phyloP scores from a whole-genome alignment of 2,329 filamentous ascomycete species.

The Cladosporium sp. region DNA sequence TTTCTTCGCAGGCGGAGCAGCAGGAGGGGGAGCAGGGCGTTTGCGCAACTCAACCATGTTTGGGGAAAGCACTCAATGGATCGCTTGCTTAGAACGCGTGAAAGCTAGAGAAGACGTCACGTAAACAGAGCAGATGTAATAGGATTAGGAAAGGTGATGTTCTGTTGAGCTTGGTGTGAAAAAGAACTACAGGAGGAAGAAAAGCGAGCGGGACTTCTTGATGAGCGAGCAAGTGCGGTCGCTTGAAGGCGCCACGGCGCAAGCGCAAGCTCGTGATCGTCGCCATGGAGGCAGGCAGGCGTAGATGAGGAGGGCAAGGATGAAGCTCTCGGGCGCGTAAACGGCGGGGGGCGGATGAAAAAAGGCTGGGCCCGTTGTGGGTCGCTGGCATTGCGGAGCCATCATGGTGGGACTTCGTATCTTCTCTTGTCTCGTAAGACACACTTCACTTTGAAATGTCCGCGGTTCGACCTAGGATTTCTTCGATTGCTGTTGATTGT shows the following conservation, averaged over 20 bases:
- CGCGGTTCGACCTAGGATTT: neutral
- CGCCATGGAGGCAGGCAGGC: neutral
- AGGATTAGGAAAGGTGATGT: neutral
- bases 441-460: neutral
- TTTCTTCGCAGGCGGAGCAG: conserved; percentile 49
- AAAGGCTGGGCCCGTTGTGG: conserved; percentile 9
- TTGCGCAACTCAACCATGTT: conserved; percentile 62
- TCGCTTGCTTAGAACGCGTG: neutral
- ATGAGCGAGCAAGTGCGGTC: conserved; percentile 8
- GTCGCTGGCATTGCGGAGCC: neutral
- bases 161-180: neutral
- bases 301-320: neutral
- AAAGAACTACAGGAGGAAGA: neutral
- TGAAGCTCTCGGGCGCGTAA: conserved; percentile 2
- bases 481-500: neutral
- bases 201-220: neutral
- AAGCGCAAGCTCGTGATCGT: conserved; percentile 7
- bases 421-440: neutral
- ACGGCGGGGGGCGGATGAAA: conserved; percentile 3
- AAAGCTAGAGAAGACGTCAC: neutral
- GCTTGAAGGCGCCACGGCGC: conserved; percentile 15
- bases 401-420: neutral
- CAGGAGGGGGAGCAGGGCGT: conserved; percentile 56
- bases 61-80: neutral
- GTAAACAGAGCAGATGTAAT: neutral